Conservation (phyloP, 192 early-diverging fungal species). For the Chytriomyces sp. region DNA sequence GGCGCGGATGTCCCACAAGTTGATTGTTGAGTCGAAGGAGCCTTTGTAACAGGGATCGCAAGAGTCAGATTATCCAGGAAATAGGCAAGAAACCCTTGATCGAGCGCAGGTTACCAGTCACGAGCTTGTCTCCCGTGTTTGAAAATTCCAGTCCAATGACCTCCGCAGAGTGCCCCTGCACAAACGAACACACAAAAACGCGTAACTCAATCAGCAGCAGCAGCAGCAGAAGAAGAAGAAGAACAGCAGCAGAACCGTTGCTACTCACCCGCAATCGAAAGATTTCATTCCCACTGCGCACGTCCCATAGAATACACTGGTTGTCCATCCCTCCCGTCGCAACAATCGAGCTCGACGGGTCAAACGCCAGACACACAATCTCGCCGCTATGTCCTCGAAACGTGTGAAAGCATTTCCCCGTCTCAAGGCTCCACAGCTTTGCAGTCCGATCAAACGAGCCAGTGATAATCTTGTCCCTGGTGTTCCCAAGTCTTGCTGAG, state of each 20-base stretch:
- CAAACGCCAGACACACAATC: slow-evolving; percentile 52
- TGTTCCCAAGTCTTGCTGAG: slow-evolving; percentile 5
- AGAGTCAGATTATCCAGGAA: neutral
- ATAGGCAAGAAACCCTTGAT: neutral
- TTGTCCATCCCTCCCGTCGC: slow-evolving; percentile 59
- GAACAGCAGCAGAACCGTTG: neutral
- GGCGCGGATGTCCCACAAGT: slow-evolving; percentile 54
- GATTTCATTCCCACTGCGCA: slow-evolving; percentile 50
- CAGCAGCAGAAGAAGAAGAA: neutral
- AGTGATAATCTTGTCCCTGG: slow-evolving; percentile 55
- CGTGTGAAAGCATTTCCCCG: slow-evolving; percentile 53
- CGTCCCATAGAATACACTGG: slow-evolving; percentile 56
- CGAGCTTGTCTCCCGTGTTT: slow-evolving; percentile 40
- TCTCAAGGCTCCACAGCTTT: slow-evolving; percentile 55
- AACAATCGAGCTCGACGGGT: slow-evolving; percentile 44
- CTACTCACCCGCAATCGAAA: slow-evolving; percentile 42
- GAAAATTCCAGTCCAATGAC: slow-evolving; percentile 43
- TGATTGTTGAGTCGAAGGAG: slow-evolving; percentile 57
- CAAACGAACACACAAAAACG: too few relatives aligned
- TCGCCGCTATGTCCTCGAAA: slow-evolving; percentile 55
- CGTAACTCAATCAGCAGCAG: neutral
- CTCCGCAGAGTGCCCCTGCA: slow-evolving; percentile 58
- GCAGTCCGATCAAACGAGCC: slow-evolving; percentile 61
- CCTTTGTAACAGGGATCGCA: neutral
- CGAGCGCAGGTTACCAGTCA: slow-evolving; percentile 36